Conservation (phyloP, 441 rosid genomes). For the Populus hybrid region DNA sequence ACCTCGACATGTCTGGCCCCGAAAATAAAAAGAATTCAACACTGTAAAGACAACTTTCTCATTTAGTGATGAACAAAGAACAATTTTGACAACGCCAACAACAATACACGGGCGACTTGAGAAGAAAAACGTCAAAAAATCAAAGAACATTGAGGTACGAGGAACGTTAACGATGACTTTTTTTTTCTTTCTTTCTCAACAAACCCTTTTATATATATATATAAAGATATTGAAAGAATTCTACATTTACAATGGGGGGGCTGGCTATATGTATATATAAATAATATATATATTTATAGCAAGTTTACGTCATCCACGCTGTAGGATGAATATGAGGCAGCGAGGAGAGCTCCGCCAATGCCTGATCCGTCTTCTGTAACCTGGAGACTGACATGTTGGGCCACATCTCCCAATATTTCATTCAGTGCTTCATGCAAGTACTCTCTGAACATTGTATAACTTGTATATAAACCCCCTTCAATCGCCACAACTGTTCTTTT, state of each 20-base stretch:
- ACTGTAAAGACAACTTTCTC: not conserved
- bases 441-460: constrained; percentile 65
- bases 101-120: constrained; percentile 17
- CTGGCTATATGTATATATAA: constrained; percentile 43
- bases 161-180: not conserved
- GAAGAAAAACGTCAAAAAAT: not conserved
- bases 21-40: too few relatives aligned
- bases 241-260: constrained; percentile 55
- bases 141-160: constrained; percentile 7
- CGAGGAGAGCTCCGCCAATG: constrained; percentile 82
- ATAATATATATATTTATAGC: constrained; percentile 38
- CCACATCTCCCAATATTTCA: constrained; percentile 76
- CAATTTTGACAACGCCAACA: constrained; percentile 10
- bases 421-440: constrained; percentile 78
- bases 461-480: constrained; percentile 71
- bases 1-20: not conserved
- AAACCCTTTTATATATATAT: constrained; percentile 17
- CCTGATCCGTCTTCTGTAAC: constrained; percentile 80
- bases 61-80: constrained; percentile 7
- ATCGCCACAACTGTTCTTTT: constrained; percentile 81
- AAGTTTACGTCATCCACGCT: constrained; percentile 41
- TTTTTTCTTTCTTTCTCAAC: not conserved
- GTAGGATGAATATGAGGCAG: constrained; percentile 55
- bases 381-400: constrained; percentile 48
- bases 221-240: constrained; percentile 19